These are phyloP conservation scores for Vitis amurensis DNA, from an alignment of 164 flowering plant species.

Conservation along the genomic window DNA sequence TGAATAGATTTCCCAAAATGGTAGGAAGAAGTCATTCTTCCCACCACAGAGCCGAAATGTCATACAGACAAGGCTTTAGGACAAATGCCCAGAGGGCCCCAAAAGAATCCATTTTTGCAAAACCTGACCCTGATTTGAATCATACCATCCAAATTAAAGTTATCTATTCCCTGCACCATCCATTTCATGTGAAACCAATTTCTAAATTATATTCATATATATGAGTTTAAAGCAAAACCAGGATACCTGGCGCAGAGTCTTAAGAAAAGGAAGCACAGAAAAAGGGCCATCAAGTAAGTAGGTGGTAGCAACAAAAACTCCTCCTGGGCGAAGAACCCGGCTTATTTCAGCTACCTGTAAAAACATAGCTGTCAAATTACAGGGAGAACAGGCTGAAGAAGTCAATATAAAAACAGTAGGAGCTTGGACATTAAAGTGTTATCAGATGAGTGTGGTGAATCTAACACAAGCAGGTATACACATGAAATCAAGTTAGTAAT, in stretches of 20 bases:
- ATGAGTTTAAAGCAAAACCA: slow-evolving; percentile 6
- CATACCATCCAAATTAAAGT: too few relatives aligned
- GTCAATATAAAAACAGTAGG: background rate
- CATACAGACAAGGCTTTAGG: background rate
- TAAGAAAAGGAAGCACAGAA: slow-evolving; percentile 40
- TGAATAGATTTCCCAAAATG: background rate
- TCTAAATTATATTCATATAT: background rate
- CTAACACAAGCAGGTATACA: too few relatives aligned
- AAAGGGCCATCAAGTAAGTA: slow-evolving; percentile 60
- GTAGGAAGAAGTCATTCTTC: background rate
- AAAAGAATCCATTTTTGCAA: background rate
- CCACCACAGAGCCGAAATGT: background rate
- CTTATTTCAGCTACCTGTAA: slow-evolving; percentile 89
- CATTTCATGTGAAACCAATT: too few relatives aligned
- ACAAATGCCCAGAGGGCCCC: background rate
- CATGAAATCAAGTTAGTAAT: too few relatives aligned
- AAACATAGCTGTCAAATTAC: slow-evolving; percentile 9
- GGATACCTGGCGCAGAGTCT: slow-evolving; percentile 58
- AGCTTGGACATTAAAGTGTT: background rate
- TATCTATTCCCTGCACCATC: too few relatives aligned
- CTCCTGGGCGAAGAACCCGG: slow-evolving; percentile 86
- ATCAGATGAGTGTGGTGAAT: background rate
- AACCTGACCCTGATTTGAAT: background rate
- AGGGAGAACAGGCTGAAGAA: background rate
- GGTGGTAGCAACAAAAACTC: slow-evolving; percentile 92